These are phyloP conservation scores for Paraphoma chrysanthemicola DNA, from an alignment of 2,329 filamentous ascomycete genomes.

Conservation along the genomic window DNA sequence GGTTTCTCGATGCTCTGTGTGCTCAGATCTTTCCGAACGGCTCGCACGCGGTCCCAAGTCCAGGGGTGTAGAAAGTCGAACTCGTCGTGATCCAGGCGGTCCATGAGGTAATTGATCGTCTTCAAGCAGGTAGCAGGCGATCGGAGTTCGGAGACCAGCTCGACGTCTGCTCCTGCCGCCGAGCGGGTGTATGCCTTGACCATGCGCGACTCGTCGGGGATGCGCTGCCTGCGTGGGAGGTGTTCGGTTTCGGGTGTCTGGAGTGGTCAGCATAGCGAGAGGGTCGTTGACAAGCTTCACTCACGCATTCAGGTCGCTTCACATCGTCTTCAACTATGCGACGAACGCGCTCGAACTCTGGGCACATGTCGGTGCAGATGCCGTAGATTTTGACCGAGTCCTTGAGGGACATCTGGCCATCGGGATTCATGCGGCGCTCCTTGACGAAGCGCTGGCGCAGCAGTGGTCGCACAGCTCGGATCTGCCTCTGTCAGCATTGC, in stretches of 20 bases:
- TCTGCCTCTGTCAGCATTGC: slow-evolving; percentile 35
- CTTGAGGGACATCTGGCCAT: slow-evolving; percentile 63
- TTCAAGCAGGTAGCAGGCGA: slow-evolving; percentile 58
- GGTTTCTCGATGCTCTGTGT: slow-evolving; percentile 65
- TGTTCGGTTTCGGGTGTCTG: slow-evolving; percentile 44
- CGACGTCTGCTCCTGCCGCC: slow-evolving; percentile 68
- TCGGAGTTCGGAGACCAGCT: slow-evolving; percentile 68
- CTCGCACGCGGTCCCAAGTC: slow-evolving; percentile 70
- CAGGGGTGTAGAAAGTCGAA: slow-evolving; percentile 63
- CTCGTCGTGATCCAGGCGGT: slow-evolving; percentile 59
- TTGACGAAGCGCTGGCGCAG: slow-evolving; percentile 49
- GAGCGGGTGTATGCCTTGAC: slow-evolving; percentile 69
- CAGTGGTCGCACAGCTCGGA: slow-evolving; percentile 46
- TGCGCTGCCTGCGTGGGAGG: slow-evolving; percentile 36
- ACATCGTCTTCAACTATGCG: slow-evolving; percentile 68
- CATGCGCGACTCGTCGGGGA: slow-evolving; percentile 63
- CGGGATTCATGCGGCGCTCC: slow-evolving; percentile 55
- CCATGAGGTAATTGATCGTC: slow-evolving; percentile 54
- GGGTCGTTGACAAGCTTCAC: slow-evolving; percentile 3
- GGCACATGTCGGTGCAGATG: slow-evolving; percentile 69
- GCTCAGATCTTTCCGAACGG: slow-evolving; percentile 70
- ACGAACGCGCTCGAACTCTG: slow-evolving; percentile 68
- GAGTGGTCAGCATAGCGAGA: slow-evolving; percentile 2
- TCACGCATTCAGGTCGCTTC: slow-evolving; percentile 66
- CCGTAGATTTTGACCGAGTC: slow-evolving; percentile 69